Evolutionary conservation across 305 asterid species (phyloP).

Genomic region (Fraxinus sp.): DNA sequence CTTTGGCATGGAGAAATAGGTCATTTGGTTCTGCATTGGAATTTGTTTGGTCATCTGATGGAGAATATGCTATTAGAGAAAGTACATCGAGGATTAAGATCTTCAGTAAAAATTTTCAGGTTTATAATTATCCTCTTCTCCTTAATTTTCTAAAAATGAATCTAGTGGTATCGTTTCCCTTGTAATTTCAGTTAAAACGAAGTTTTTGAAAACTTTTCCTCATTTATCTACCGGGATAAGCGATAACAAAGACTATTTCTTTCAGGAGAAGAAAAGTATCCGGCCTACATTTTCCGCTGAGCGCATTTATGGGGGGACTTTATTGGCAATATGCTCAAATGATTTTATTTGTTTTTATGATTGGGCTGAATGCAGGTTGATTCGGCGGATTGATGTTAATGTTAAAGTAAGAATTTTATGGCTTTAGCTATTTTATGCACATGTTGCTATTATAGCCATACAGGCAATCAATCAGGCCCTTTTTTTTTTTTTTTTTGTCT

Average conservation of each 20-base stretch:
- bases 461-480: background rate
- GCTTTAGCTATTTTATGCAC: background rate
- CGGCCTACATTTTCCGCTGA: slow-evolving; percentile 97
- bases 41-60: slow-evolving; percentile 89
- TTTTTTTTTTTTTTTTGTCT: background rate
- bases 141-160: background rate
- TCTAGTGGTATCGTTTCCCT: background rate
- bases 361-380: slow-evolving; percentile 94
- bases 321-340: slow-evolving; percentile 91
- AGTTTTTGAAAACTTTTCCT: slow-evolving; percentile 2
- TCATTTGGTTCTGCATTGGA: slow-evolving; percentile 92
- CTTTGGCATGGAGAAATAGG: slow-evolving; percentile 95
- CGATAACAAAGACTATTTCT: slow-evolving; percentile 25
- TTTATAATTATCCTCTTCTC: slow-evolving; percentile 26
- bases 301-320: slow-evolving; percentile 83
- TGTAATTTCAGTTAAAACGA: background rate
- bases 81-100: slow-evolving; percentile 81
- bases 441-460: slow-evolving; percentile 25
- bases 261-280: slow-evolving; percentile 97
- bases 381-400: slow-evolving; percentile 85
- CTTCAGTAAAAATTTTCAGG: slow-evolving; percentile 76
- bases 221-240: slow-evolving; percentile 22
- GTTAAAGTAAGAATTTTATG: slow-evolving; percentile 66
- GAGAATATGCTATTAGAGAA: slow-evolving; percentile 94
- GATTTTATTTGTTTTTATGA: slow-evolving; percentile 95